Percentiles rank a stretch among this genome's conserved stretches.
Evolutionary conservation across 2,329 filamentous ascomycete species (phyloP).

Genomic region (Fusarium sp.): DNA sequence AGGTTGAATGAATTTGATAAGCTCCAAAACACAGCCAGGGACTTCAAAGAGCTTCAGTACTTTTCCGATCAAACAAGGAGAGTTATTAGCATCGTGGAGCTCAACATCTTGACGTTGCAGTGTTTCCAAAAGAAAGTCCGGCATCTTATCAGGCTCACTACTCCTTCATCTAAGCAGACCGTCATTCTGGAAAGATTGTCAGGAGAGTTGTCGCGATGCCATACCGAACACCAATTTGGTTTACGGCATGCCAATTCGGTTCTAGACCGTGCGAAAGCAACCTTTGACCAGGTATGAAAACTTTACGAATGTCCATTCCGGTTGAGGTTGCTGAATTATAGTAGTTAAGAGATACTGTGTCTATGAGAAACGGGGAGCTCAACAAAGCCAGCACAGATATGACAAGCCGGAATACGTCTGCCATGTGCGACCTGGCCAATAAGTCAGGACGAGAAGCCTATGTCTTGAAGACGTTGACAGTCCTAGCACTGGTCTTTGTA

Average conservation of each 20-base stretch:
- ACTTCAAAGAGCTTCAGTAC: neutral
- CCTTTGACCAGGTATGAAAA: no score
- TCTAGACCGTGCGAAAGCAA: no score
- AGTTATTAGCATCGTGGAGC: neutral
- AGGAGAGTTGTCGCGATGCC: no score
- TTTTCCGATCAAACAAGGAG: neutral
- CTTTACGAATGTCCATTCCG: no score
- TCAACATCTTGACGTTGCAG: neutral
- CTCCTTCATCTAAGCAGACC: no score
- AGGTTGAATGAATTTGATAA: neutral
- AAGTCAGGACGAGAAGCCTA: neutral
- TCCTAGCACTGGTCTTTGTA: neutral
- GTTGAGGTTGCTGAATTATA: no score
- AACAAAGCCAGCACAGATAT: neutral
- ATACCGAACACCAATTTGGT: no score
- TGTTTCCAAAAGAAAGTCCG: neutral
- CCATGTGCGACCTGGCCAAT: neutral
- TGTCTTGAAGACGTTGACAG: neutral
- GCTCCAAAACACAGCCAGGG: neutral
- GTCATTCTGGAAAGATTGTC: neutral
- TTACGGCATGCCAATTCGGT: no score
- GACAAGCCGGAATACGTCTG: neutral
- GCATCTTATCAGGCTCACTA: neutral
- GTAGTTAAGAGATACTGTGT: neutral
- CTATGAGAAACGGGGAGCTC: neutral